Conservation (phyloP, 306 rosid species). For the Rosa rugosa region DNA sequence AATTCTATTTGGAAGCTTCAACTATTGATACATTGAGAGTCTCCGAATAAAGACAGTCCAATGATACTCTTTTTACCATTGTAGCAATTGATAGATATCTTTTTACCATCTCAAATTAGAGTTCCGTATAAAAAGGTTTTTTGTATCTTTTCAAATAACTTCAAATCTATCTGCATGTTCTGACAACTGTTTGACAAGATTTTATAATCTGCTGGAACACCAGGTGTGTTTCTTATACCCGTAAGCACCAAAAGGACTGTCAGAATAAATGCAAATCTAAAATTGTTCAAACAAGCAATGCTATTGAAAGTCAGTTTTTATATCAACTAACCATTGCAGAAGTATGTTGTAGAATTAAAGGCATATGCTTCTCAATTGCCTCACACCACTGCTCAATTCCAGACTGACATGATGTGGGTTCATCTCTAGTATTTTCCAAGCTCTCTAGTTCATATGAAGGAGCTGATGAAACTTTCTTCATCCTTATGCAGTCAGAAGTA, state of each 20-base stretch:
- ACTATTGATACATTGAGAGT: background rate
- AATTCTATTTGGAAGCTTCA: background rate
- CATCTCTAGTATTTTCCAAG: conserved; percentile 30
- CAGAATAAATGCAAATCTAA: background rate
- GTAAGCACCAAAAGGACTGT: background rate
- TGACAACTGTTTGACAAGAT: conserved; percentile 4
- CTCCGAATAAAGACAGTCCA: background rate
- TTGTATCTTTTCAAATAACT: background rate
- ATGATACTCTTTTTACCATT: background rate
- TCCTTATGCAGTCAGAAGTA: conserved; percentile 77
- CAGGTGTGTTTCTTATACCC: background rate
- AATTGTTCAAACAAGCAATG: too few species aligned
- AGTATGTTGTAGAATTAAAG: conserved; percentile 56
- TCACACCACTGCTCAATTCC: conserved; percentile 80
- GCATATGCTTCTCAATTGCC: conserved; percentile 77
- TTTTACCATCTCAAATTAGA: conserved; percentile 4
- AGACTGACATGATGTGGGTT: conserved; percentile 39
- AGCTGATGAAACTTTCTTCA: conserved; percentile 89
- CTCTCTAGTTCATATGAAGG: conserved; percentile 62
- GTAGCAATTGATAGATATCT: background rate
- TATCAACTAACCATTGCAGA: conserved; percentile 62
- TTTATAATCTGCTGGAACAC: background rate
- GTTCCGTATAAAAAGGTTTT: background rate
- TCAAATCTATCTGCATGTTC: background rate
- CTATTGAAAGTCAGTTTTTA: conserved; percentile 7